Evolutionary conservation across 306 rosid species (phyloP).

Genomic region (Herpetospermum pedunculosum): DNA sequence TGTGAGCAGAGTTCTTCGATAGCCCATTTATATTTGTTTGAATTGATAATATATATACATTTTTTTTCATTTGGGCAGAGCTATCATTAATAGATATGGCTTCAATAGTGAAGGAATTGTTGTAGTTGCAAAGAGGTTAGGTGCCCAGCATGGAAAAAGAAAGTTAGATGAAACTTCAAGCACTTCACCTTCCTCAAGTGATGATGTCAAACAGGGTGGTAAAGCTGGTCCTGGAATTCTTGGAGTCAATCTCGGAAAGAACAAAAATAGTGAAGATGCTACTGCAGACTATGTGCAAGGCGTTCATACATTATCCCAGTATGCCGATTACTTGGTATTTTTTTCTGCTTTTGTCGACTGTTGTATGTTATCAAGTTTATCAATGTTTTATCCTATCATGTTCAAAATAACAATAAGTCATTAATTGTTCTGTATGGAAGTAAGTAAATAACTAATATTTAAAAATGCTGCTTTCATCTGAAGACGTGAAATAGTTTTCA

Average conservation of each 20-base stretch:
- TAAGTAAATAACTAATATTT: neutral
- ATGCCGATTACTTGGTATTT: slow-evolving; percentile 87
- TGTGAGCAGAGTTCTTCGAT: neutral
- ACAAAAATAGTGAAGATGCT: slow-evolving; percentile 96
- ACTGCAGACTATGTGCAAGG: slow-evolving; percentile 92
- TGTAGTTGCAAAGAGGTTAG: slow-evolving; percentile 88
- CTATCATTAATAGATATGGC: slow-evolving; percentile 90
- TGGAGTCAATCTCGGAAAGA: slow-evolving; percentile 97
- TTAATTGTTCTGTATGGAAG: neutral
- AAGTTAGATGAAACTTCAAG: slow-evolving; percentile 79
- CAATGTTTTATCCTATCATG: neutral
- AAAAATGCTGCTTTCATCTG: neutral
- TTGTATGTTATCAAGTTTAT: neutral
- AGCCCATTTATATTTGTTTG: neutral
- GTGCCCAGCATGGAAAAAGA: slow-evolving; percentile 93
- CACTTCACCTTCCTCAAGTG: slow-evolving; percentile 38
- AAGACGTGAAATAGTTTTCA: neutral
- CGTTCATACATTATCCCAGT: slow-evolving; percentile 92
- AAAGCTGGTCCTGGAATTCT: slow-evolving; percentile 98
- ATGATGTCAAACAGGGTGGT: slow-evolving; percentile 74
- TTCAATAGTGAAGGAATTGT: slow-evolving; percentile 95
- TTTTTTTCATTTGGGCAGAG: slow-evolving; percentile 37
- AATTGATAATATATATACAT: neutral
- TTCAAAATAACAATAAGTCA: neutral
- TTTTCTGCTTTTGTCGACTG: slow-evolving; percentile 11